phyloP scores from a whole-genome alignment of 1,284 basidiomycete genomes.

The Neotropicomus parvogracilis region DNA sequence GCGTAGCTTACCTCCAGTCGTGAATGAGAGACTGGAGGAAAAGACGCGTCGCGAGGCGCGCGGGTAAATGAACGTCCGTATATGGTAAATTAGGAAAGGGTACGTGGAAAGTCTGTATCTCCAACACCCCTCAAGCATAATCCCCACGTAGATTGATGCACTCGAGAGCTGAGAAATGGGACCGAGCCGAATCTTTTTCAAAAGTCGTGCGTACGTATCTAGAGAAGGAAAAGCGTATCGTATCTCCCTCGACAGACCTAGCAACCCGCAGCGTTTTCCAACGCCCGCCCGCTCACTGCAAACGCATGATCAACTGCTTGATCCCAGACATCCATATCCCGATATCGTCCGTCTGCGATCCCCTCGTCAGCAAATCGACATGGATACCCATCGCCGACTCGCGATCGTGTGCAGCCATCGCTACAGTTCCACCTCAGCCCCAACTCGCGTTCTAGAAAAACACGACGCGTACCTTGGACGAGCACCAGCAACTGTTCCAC shows the following conservation, averaged over 20 bases:
- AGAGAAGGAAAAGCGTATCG: background rate
- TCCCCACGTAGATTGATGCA: too few relatives aligned
- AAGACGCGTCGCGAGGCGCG: too few relatives aligned
- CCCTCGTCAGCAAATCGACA: slow-evolving; percentile 73
- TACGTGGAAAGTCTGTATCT: too few relatives aligned
- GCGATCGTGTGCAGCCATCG: slow-evolving; percentile 71
- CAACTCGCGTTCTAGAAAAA: too few relatives aligned
- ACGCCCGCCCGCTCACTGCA: slow-evolving; percentile 40
- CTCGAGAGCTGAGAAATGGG: too few relatives aligned
- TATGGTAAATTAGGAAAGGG: too few relatives aligned
- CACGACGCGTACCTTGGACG: slow-evolving; percentile 54
- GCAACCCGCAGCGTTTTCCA: too few relatives aligned
- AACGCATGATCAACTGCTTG: slow-evolving; percentile 74
- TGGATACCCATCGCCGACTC: slow-evolving; percentile 73
- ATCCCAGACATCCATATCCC: slow-evolving; percentile 84
- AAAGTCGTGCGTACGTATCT: slow-evolving; percentile 6
- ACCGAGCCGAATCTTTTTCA: slow-evolving; percentile 3
- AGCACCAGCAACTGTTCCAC: slow-evolving; percentile 68
- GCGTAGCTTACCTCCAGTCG: too few relatives aligned
- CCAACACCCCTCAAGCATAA: too few relatives aligned
- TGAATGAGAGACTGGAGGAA: too few relatives aligned
- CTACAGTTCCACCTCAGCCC: too few relatives aligned
- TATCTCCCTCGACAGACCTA: background rate
- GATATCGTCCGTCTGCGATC: slow-evolving; percentile 77
- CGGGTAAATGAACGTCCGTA: too few relatives aligned